Evolutionary conservation across 2,329 filamentous ascomycete species (phyloP).

Genomic region (Fusarium longipes): DNA sequence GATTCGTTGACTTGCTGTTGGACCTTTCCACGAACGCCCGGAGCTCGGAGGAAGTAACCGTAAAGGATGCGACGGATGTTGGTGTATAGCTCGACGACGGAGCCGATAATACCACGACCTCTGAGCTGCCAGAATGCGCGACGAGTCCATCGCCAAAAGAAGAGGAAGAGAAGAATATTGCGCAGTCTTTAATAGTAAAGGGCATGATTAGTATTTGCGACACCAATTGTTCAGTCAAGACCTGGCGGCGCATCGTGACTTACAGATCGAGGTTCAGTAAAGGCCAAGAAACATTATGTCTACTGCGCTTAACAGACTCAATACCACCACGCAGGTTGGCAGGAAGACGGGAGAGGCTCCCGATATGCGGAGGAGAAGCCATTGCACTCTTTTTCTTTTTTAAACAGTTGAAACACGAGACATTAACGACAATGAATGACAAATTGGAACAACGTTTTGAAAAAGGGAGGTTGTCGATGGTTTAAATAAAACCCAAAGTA

Average conservation of each 20-base stretch:
- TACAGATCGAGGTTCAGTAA: constrained; percentile 77
- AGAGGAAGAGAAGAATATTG: constrained; percentile 89
- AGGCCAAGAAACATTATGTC: constrained; percentile 66
- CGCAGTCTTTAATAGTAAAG: constrained; percentile 68
- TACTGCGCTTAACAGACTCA: constrained; percentile 67
- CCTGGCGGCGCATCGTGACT: constrained; percentile 50
- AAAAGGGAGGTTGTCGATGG: constrained; percentile 14
- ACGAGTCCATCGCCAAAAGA: constrained; percentile 84
- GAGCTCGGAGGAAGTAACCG: constrained; percentile 84
- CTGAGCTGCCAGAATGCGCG: constrained; percentile 85
- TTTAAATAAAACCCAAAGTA: constrained; percentile 21
- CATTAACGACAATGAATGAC: constrained; percentile 8
- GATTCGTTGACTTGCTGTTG: constrained; percentile 85
- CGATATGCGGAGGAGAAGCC: constrained; percentile 58
- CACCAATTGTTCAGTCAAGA: background rate
- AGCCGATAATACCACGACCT: constrained; percentile 87
- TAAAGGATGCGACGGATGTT: constrained; percentile 79
- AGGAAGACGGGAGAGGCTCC: constrained; percentile 76
- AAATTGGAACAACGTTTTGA: background rate
- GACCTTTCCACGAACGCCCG: constrained; percentile 87
- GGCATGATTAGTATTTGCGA: background rate
- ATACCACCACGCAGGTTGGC: constrained; percentile 76
- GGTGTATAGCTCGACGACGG: constrained; percentile 78
- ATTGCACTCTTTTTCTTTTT: too few relatives aligned
- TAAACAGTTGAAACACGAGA: constrained; percentile 1